Conservation (phyloP, 306 rosid genomes). For the Acmispon strigosus region DNA sequence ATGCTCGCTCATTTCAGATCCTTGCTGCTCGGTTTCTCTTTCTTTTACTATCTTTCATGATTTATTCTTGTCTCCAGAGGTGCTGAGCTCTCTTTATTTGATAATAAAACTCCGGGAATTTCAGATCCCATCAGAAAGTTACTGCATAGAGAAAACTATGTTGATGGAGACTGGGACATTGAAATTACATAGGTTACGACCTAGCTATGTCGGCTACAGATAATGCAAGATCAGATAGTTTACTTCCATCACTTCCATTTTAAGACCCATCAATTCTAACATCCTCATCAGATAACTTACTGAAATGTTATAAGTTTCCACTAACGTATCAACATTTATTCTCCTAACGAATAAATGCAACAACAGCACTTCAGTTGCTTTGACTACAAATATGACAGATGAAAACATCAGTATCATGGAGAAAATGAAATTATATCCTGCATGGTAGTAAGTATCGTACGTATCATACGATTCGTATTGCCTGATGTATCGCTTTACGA, state of each 20-base stretch:
- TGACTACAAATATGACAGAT: background rate
- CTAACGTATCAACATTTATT: background rate
- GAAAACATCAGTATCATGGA: background rate
- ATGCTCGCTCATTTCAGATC: no score
- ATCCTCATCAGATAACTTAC: background rate
- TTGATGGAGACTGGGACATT: background rate
- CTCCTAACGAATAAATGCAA: background rate
- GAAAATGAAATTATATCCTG: no score
- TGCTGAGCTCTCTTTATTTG: no score
- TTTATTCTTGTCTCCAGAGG: no score
- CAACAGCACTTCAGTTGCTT: background rate
- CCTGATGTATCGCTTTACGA: no score
- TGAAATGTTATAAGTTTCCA: background rate
- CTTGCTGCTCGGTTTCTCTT: no score
- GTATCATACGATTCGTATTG: no score
- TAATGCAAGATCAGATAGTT: background rate
- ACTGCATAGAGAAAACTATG: background rate
- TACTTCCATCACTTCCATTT: background rate
- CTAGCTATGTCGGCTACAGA: background rate
- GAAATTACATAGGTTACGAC: background rate
- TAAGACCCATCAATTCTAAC: background rate
- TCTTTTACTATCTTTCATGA: no score
- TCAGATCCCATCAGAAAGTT: no score
- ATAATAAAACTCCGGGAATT: no score
- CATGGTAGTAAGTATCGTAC: no score